Conservation (phyloP, 495 filamentous ascomycete species). For the Penicillium argentinense region DNA sequence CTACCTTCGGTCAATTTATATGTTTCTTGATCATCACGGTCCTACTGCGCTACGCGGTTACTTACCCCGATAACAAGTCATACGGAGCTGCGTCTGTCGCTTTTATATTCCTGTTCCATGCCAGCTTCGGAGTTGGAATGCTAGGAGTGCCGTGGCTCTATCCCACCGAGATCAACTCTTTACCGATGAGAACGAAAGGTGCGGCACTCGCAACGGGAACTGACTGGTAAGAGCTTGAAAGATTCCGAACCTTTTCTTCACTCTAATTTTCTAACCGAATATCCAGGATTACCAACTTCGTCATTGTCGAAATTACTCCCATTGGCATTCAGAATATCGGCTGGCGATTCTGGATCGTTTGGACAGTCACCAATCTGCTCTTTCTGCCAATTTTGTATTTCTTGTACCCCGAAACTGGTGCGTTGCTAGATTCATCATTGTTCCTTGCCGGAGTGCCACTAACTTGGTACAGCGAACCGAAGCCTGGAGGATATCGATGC, state of each 20-base stretch:
- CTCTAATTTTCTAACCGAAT: background rate
- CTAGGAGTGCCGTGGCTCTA: constrained; percentile 62
- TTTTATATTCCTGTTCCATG: constrained; percentile 54
- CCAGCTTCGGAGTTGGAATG: constrained; percentile 55
- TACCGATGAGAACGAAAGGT: constrained; percentile 57
- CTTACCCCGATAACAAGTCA: constrained; percentile 22
- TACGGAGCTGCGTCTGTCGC: constrained; percentile 36
- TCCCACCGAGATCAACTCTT: constrained; percentile 61
- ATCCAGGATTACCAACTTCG: constrained; percentile 54
- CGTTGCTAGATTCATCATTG: background rate
- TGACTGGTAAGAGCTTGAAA: constrained; percentile 47
- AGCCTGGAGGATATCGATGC: constrained; percentile 47
- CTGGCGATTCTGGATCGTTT: constrained; percentile 59
- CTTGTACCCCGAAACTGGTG: constrained; percentile 62
- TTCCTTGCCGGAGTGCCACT: constrained; percentile 2
- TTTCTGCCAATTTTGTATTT: constrained; percentile 64
- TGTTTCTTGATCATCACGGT: constrained; percentile 59
- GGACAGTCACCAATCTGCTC: constrained; percentile 54
- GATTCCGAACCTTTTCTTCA: too few species aligned
- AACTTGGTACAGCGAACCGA: constrained; percentile 35
- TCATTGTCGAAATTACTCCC: constrained; percentile 61
- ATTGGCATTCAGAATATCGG: constrained; percentile 55
- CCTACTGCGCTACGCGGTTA: constrained; percentile 46
- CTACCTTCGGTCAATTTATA: constrained; percentile 42
- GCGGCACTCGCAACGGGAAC: constrained; percentile 59